Base-by-base conservation (phyloP, 441 rosid species). In the Populus hybrid region DNA sequence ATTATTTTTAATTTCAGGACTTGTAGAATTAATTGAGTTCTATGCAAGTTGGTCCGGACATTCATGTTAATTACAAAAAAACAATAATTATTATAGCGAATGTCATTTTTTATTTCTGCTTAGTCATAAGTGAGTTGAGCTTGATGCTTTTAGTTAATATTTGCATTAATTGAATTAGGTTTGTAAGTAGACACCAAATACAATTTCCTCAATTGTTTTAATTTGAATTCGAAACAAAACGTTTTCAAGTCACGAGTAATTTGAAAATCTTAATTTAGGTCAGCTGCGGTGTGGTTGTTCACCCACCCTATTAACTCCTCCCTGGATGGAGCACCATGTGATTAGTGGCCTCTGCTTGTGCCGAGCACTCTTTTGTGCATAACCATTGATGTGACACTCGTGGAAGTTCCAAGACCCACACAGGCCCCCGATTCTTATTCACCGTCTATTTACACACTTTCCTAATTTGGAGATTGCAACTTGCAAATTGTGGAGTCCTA, bases 1-100 rank as follows among this genome's bases (percentile, higher is more conserved):
- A 4, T 4, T 32, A 0, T 32, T 32, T 4, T 32, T 32, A 32
- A 32, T 32, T 32, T 32, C 0, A 32, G 0, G 0, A 0, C 6
- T 0, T 5, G 1, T 32, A 32, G 0, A 32, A 32, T 32, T 32
- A 32, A 32, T 32, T 32, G 1, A 32, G 5, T 32, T 32, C 0
- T 3, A 30, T 0, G 34, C 0, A 28, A 28, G 4, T 28, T 28
- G 3, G 4, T 28, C 30, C 0, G 30, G 4, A 3, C 4, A 28
- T 2, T 28, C 0, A 28, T 30, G 0, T 30, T 30, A 30, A 30
- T 30, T 30, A 30, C 3, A 30, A 30, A 30, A 32, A 28, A 2
- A 26, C 26, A 26, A 3, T 30, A 0, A 32, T 32, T 32, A 1
- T 0, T 4, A 35, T 35, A 35, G 0, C 36, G 1, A 6, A 35